Percentiles rank a stretch among this genome's conserved stretches.
Evolutionary conservation across 2,329 filamentous ascomycete genomes (phyloP).

Genomic region (Canariomyces notabilis): DNA sequence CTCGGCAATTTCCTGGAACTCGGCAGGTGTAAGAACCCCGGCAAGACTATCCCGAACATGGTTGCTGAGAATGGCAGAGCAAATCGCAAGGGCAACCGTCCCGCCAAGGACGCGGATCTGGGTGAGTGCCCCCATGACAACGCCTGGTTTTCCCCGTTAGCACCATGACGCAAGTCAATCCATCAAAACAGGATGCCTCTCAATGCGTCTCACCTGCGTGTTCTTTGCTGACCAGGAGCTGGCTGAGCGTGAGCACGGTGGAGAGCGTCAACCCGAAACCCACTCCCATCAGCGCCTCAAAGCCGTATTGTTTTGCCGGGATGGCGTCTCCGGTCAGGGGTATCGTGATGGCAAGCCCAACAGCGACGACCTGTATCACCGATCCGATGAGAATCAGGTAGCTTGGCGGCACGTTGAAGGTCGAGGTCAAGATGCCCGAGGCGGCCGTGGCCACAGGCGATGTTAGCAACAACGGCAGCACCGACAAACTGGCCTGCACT

Average conservation of each 20-base stretch:
- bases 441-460: constrained; percentile 31
- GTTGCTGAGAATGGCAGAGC: constrained; percentile 24
- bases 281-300: constrained; percentile 33
- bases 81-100: constrained; percentile 34
- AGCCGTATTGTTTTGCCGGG: constrained; percentile 29
- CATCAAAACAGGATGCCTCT: no score
- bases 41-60: constrained; percentile 1
- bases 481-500: constrained; percentile 30
- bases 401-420: constrained; percentile 27
- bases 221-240: constrained; percentile 27
- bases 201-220: constrained; percentile 28
- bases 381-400: constrained; percentile 29
- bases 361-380: constrained; percentile 30
- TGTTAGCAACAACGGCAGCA: constrained; percentile 32
- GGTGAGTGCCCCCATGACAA: constrained; percentile 34
- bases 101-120: constrained; percentile 37
- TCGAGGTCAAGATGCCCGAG: constrained; percentile 28
- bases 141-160: constrained; percentile 22
- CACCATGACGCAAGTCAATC: not conserved
- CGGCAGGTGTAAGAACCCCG: not conserved
- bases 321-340: constrained; percentile 13
- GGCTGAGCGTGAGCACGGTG: constrained; percentile 30
- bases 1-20: not conserved
- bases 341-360: constrained; percentile 31
- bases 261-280: constrained; percentile 33